A percentile compares a stretch with the other conserved stretches of the same genome.
phyloP scores from a whole-genome alignment of 1,139 yeast species.

The Spencermartinsiella ligniputridi region DNA sequence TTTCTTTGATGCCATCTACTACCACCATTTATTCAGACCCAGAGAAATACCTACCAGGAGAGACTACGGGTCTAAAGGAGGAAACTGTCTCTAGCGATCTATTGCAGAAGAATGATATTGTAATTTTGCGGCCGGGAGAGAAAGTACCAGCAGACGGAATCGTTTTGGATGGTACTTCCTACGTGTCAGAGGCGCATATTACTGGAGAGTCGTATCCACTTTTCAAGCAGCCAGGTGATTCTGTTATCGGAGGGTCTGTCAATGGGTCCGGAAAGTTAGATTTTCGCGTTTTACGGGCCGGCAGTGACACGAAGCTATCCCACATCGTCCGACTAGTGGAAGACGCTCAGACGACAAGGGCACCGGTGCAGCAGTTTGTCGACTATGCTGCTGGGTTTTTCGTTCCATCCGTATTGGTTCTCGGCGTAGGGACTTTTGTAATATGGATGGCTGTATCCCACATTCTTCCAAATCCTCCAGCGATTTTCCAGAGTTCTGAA shows the following conservation, averaged over 20 bases:
- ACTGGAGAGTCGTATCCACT: conserved; percentile 90
- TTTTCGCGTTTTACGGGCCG: conserved; percentile 63
- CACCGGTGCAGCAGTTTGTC: conserved; percentile 87
- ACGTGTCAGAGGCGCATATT: conserved; percentile 78
- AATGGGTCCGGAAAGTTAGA: conserved; percentile 75
- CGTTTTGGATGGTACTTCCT: conserved; percentile 71
- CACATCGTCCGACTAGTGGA: conserved; percentile 83
- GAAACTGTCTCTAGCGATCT: conserved; percentile 60
- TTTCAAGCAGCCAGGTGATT: conserved; percentile 53
- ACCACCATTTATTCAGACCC: conserved; percentile 50
- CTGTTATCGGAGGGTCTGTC: conserved; percentile 84
- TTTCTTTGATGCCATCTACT: conserved; percentile 74
- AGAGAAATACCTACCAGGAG: conserved; percentile 12
- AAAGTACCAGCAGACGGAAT: conserved; percentile 90
- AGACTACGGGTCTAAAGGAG: conserved; percentile 22
- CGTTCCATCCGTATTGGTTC: conserved; percentile 66
- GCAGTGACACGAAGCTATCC: conserved; percentile 79
- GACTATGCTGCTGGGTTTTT: conserved; percentile 82
- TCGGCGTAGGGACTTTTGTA: conserved; percentile 61
- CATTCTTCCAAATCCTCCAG: conserved; percentile 46
- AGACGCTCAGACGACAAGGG: conserved; percentile 82
- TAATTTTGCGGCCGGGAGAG: conserved; percentile 78
- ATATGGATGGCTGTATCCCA: conserved; percentile 56
- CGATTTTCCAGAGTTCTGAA: conserved; percentile 47
- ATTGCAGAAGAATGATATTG: conserved; percentile 71